Conservation (phyloP, 768 basidiomycete species). For the Candolleomyces aberdarensis region DNA sequence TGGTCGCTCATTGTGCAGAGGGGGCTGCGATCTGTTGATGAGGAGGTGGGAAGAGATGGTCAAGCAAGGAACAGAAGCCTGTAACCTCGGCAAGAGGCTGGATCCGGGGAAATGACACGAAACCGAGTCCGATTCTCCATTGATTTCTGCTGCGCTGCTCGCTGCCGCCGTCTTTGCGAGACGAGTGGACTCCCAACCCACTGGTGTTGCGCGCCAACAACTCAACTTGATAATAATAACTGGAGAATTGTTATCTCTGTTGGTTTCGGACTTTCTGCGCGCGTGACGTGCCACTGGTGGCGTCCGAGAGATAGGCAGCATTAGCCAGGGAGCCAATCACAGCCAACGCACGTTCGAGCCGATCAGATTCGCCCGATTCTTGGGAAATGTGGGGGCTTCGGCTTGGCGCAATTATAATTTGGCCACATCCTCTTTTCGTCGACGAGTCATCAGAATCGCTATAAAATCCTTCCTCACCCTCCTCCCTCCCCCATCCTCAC, state of each 20-base stretch:
- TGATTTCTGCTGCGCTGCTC: too few species aligned
- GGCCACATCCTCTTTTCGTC: slow-evolving; percentile 10
- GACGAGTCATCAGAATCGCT: slow-evolving; percentile 10
- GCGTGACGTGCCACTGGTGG: too few species aligned
- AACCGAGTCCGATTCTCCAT: too few species aligned
- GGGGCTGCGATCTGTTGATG: too few species aligned
- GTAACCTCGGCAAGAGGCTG: too few species aligned
- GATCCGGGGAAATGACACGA: too few species aligned
- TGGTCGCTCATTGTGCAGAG: slow-evolving; percentile 12
- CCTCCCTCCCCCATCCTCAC: slow-evolving; percentile 8
- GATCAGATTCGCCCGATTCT: neutral
- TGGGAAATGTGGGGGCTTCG: neutral
- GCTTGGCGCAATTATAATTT: slow-evolving; percentile 17
- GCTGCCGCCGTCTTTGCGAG: neutral
- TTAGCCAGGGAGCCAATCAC: neutral
- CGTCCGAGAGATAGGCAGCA: neutral
- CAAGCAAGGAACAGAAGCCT: too few species aligned
- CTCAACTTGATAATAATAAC: too few species aligned
- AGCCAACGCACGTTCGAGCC: slow-evolving; percentile 22
- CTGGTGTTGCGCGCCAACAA: neutral
- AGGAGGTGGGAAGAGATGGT: too few species aligned
- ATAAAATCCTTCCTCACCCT: slow-evolving; percentile 17
- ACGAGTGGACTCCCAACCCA: neutral
- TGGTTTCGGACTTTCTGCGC: too few species aligned
- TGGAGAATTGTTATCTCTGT: too few species aligned